Conservation (phyloP, 2,329 filamentous ascomycete species). For the Tetracladium maxilliforme region DNA sequence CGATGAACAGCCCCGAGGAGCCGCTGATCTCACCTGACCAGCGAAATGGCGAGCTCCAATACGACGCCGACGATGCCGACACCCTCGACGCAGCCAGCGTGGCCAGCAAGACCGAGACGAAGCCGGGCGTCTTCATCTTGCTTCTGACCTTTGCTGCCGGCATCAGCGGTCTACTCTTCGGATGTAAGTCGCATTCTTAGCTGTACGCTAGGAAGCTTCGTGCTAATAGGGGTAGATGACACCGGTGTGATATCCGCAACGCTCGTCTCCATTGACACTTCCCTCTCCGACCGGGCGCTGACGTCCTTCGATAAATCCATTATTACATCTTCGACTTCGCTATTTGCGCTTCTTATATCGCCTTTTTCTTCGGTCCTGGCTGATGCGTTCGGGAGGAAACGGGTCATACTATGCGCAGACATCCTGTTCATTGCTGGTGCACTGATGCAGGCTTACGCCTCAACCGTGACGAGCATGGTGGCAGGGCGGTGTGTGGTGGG, state of each 20-base stretch:
- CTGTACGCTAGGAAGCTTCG: background rate
- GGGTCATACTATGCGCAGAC: conserved; percentile 49
- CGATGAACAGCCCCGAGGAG: conserved; percentile 13
- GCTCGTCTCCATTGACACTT: conserved; percentile 45
- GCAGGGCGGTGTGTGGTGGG: conserved; percentile 55
- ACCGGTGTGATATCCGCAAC: conserved; percentile 57
- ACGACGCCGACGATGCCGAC: conserved; percentile 13
- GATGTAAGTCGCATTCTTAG: conserved; percentile 31
- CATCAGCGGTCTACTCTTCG: conserved; percentile 53
- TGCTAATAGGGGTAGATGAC: conserved; percentile 29
- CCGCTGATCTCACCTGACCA: conserved; percentile 20
- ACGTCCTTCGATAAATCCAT: conserved; percentile 54
- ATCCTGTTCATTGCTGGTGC: conserved; percentile 56
- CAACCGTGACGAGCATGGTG: conserved; percentile 49
- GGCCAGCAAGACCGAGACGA: conserved; percentile 9
- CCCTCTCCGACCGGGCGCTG: conserved; percentile 39
- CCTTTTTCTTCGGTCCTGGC: conserved; percentile 51
- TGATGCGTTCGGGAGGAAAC: conserved; percentile 43
- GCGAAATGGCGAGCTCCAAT: conserved; percentile 7
- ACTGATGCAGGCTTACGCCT: conserved; percentile 43
- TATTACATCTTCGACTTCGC: conserved; percentile 54
- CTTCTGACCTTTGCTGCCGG: conserved; percentile 48
- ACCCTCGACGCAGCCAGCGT: conserved; percentile 5
- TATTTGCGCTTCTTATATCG: conserved; percentile 49
- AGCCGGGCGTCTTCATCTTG: conserved; percentile 36